Evolutionary conservation across 768 basidiomycete species (phyloP).

Genomic region (Pseudohyphozyma bogoriensis): DNA sequence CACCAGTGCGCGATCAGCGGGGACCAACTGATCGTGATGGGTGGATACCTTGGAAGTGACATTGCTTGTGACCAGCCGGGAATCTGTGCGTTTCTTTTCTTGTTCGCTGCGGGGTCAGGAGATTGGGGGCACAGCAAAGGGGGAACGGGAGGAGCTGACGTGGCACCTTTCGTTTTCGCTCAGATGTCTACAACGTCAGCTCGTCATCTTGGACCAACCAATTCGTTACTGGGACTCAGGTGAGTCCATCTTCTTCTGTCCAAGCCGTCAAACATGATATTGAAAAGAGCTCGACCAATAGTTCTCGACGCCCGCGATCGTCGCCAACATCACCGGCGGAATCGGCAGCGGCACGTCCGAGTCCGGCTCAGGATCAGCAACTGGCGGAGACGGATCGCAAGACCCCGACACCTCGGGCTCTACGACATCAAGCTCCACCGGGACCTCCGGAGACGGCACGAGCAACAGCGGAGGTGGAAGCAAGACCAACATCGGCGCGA

Average conservation of each 20-base stretch:
- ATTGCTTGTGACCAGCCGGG: conserved; percentile 30
- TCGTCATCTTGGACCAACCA: conserved; percentile 2
- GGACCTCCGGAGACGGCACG: not conserved
- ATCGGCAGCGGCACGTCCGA: conserved; percentile 18
- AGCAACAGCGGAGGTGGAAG: not conserved
- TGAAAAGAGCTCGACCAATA: too few relatives aligned
- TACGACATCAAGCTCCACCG: not conserved
- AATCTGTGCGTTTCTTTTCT: not conserved
- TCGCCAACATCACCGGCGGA: conserved; percentile 28
- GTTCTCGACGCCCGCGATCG: conserved; percentile 19
- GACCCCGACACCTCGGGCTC: conserved; percentile 19
- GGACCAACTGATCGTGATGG: conserved; percentile 26
- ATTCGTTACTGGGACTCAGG: too few relatives aligned
- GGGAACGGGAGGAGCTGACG: too few relatives aligned
- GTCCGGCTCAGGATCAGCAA: conserved; percentile 17
- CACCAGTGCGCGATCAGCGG: conserved; percentile 22
- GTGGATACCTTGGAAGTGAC: conserved; percentile 20
- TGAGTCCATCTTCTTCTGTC: too few relatives aligned
- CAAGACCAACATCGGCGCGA: conserved; percentile 9
- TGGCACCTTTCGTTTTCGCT: not conserved
- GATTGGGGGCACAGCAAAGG: too few relatives aligned
- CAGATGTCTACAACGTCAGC: conserved; percentile 9
- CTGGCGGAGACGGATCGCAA: conserved; percentile 7
- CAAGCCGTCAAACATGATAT: too few relatives aligned
- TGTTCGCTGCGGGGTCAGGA: too few relatives aligned